Percentiles rank a stretch among this genome's conserved stretches.
These are phyloP conservation scores for Leucocoprinus leucothites DNA, from an alignment of 768 basidiomycete genomes.

Conservation along the genomic window DNA sequence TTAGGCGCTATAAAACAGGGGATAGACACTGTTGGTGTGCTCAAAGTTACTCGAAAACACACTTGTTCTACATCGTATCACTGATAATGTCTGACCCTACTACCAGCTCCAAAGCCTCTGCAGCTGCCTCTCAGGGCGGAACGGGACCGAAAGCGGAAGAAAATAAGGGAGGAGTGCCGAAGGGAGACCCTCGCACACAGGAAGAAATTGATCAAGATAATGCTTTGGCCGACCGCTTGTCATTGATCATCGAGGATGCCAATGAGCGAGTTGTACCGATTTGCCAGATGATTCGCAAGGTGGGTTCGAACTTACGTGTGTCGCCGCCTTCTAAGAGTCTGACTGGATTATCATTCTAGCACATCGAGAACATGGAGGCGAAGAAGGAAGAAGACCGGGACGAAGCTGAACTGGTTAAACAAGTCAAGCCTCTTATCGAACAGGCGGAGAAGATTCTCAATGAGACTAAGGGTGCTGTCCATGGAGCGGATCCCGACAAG, in stretches of 20 bases:
- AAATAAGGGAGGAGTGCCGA: neutral
- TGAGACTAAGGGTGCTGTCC: slow-evolving; percentile 34
- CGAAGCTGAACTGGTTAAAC: slow-evolving; percentile 30
- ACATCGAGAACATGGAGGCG: slow-evolving; percentile 32
- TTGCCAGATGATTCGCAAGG: slow-evolving; percentile 34
- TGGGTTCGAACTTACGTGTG: slow-evolving; percentile 3
- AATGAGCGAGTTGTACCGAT: slow-evolving; percentile 26
- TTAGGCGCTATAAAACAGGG: too few species aligned
- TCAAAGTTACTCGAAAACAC: too few species aligned
- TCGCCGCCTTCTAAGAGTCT: neutral
- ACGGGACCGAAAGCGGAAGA: too few species aligned
- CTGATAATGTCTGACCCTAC: too few species aligned
- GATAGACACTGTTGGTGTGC: too few species aligned
- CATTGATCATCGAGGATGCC: slow-evolving; percentile 30
- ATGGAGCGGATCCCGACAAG: slow-evolving; percentile 35
- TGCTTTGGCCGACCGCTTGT: slow-evolving; percentile 30
- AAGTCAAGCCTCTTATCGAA: slow-evolving; percentile 32
- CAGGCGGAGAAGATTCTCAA: slow-evolving; percentile 35
- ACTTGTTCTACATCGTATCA: too few species aligned
- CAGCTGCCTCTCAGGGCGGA: too few species aligned
- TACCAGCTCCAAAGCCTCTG: too few species aligned
- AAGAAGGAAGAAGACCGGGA: slow-evolving; percentile 34
- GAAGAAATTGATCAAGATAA: slow-evolving; percentile 22
- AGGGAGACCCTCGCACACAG: slow-evolving; percentile 18
- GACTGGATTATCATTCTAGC: slow-evolving; percentile 16